Base-by-base conservation (phyloP, 306 rosid species). In the Canavalia gladiata region DNA sequence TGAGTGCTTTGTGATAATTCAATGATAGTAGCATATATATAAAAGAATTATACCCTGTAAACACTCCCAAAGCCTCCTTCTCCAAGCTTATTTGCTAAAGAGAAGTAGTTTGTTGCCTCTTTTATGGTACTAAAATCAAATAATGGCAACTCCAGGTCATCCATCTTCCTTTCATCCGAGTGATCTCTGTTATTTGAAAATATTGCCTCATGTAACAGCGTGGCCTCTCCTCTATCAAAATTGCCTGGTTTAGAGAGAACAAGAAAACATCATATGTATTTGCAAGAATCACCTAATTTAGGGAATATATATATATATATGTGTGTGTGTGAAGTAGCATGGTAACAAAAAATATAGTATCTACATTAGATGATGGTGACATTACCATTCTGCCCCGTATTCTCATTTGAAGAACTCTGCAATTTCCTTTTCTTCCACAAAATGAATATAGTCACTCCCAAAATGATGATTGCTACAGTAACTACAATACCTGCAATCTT, bases 21-120 rank as follows among this genome's bases (percentile, higher is more conserved):
- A 67, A 42, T 5, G 0, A 45, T 67, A 5, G 30, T 18, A 45
- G 37, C 31, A 18, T 31, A 47, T 11, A 45, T 4, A 49, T 11
- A 34, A 64, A 6, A 13, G 29, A 49, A 52, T 13, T 13, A 39
- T 83, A 87, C 89, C 81, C 50, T 80, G 41, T 87, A 87, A 72
- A 87, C 89, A 52, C 57, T 50, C 42, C 90, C 90, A 77, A 76
- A 87, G n/a, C 90, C 90, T 58, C 90, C 90, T 77, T 87, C 76
- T 80, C 90, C 87, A 6, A 87, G 90, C 37, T 77, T 81, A 55
- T 87, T 87, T 50, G 64, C 77, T 2, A 71, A 75, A 58, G 87
- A 87, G 72, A 87, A 87, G 57, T 62, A 51, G 59, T 77, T 13
- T 72, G 90, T 87, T 8, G 87, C 87, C 47, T 37, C 43, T 80